Percentiles rank a stretch among this genome's conserved stretches.
Conservation (phyloP, 306 rosid species). For the Cucurbita maxima region DNA sequence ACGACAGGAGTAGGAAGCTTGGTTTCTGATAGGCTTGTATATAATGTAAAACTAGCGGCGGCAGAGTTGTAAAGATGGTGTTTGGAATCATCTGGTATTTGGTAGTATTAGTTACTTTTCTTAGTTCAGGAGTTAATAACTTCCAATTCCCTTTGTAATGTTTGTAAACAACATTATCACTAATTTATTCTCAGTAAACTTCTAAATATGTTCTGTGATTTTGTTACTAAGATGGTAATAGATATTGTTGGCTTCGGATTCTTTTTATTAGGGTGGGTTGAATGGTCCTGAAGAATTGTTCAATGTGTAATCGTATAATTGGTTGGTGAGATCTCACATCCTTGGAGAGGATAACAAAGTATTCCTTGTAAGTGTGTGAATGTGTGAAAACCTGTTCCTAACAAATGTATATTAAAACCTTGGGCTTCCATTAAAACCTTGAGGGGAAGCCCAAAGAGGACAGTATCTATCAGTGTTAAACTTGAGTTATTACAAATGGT, state of each 20-base stretch:
- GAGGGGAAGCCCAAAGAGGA: too few species aligned
- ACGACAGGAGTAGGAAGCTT: neutral
- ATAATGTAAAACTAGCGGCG: constrained; percentile 6
- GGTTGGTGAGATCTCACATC: too few species aligned
- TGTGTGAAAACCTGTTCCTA: too few species aligned
- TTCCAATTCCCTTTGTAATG: constrained; percentile 6
- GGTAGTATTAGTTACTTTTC: constrained; percentile 7
- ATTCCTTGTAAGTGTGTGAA: too few species aligned
- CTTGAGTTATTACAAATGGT: too few species aligned
- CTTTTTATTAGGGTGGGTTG: neutral
- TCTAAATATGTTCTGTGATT: neutral
- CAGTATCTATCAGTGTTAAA: too few species aligned
- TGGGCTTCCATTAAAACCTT: too few species aligned
- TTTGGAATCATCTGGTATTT: constrained; percentile 29
- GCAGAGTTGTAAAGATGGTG: constrained; percentile 57
- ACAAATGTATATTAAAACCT: too few species aligned
- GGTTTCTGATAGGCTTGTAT: constrained; percentile 6
- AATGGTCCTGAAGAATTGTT: neutral
- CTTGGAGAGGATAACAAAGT: too few species aligned
- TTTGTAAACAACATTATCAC: constrained; percentile 7
- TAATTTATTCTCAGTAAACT: neutral
- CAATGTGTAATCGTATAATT: neutral
- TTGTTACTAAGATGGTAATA: neutral
- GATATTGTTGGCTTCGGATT: neutral
- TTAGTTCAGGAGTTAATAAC: neutral